Evolutionary conservation across 805 yeast genomes (phyloP).

Genomic region (Ogataea polymorpha): DNA sequence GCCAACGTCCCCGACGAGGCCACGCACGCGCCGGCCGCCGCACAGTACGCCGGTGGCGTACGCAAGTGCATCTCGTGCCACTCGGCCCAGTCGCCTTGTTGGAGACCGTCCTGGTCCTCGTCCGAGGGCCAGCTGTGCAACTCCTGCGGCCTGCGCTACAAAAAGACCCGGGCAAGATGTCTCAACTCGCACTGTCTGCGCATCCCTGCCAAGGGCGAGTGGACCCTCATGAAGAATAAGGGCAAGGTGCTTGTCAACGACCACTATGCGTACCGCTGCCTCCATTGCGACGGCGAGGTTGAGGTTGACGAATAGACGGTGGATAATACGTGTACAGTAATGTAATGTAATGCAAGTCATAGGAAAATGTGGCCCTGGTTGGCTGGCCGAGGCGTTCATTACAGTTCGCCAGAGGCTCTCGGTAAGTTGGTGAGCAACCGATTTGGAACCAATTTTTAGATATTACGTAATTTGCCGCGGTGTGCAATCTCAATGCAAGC

Average conservation of each 20-base stretch:
- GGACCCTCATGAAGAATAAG: constrained; percentile 80
- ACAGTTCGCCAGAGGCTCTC: no score
- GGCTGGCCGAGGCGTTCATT: no score
- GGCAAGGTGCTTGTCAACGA: constrained; percentile 43
- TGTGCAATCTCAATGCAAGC: constrained; percentile 2
- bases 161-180: constrained; percentile 92
- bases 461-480: constrained; percentile 8
- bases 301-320: constrained; percentile 36
- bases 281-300: constrained; percentile 57
- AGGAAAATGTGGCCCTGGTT: no score
- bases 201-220: constrained; percentile 95
- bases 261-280: constrained; percentile 42
- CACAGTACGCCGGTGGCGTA: constrained; percentile 16
- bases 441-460: no score
- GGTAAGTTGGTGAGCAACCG: neutral
- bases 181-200: constrained; percentile 69
- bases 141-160: constrained; percentile 92
- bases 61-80: constrained; percentile 89
- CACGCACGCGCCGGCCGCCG: neutral
- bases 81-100: constrained; percentile 89
- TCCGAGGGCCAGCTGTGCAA: constrained; percentile 94
- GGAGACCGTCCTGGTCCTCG: constrained; percentile 97
- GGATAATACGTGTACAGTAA: neutral
- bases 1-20: constrained; percentile 9
- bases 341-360: neutral